phyloP scores from a whole-genome alignment of 257 asterid species.

The Fraxinus americana region DNA sequence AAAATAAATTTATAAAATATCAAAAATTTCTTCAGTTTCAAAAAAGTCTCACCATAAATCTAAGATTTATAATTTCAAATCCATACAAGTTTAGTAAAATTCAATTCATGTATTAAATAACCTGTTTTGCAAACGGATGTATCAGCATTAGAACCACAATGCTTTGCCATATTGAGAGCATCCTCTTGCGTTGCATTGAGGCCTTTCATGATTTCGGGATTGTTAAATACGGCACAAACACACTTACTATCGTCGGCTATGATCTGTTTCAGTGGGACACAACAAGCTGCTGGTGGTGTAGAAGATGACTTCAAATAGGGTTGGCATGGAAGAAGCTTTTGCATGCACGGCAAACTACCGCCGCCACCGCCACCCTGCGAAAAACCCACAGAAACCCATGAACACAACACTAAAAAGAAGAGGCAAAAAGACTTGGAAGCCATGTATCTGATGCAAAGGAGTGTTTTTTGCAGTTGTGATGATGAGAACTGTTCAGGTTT shows the following conservation, averaged over 20 bases:
- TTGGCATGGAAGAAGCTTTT: conserved; percentile 50
- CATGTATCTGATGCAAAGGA: conserved; percentile 14
- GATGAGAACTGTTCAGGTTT: not conserved
- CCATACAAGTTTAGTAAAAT: too few relatives aligned
- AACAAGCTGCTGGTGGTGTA: conserved; percentile 39
- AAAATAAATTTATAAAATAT: not conserved
- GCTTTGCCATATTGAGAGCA: conserved; percentile 39
- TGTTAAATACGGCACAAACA: conserved; percentile 42
- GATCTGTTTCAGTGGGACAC: conserved; percentile 40
- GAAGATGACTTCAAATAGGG: conserved; percentile 33
- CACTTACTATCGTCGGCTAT: conserved; percentile 30
- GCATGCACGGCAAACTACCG: conserved; percentile 36
- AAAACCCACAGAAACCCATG: conserved; percentile 21
- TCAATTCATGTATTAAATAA: not conserved
- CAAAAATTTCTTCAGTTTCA: not conserved
- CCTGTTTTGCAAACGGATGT: conserved; percentile 35
- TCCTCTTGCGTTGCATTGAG: conserved; percentile 42
- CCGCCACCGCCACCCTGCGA: conserved; percentile 9
- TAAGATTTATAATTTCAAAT: too few relatives aligned
- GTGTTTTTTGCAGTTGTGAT: not conserved
- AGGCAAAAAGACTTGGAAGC: conserved; percentile 17
- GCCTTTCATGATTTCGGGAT: conserved; percentile 29
- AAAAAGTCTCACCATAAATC: too few relatives aligned
- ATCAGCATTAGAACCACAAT: conserved; percentile 51
- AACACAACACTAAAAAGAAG: conserved; percentile 16